Percentiles rank a stretch among this genome's conserved stretches.
These are phyloP conservation scores for Domatiomyces globalis DNA, from an alignment of 2,329 filamentous ascomycete genomes.

Conservation along the genomic window DNA sequence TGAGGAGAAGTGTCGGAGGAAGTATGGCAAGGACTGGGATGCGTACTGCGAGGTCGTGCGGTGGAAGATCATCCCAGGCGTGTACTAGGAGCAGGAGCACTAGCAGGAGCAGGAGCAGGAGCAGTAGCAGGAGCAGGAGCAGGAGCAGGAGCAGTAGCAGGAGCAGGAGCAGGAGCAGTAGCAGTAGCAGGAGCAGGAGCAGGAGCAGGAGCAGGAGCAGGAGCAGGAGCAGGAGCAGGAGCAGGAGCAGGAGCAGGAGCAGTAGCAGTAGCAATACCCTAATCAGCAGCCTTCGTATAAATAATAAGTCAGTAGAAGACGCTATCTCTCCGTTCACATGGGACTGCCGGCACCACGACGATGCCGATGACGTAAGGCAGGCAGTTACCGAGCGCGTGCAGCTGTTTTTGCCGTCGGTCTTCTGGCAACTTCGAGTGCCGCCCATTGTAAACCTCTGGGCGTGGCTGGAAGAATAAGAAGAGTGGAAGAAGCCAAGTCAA, in stretches of 20 bases:
- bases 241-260: no score
- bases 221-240: no score
- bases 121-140: no score
- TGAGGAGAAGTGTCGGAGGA: constrained; percentile 76
- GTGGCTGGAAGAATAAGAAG: neutral
- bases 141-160: no score
- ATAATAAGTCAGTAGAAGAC: no score
- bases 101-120: no score
- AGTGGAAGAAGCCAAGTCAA: neutral
- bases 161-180: no score
- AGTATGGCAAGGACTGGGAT: constrained; percentile 89
- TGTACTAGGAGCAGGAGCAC: constrained; percentile 46
- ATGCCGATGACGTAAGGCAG: neutral
- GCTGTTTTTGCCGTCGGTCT: neutral
- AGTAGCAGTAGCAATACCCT: neutral
- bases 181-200: no score
- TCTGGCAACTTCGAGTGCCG: neutral
- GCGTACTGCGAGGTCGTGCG: constrained; percentile 70
- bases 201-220: no score
- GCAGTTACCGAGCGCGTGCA: neutral
- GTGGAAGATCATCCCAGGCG: constrained; percentile 68
- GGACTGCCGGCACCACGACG: neutral
- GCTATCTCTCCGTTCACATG: neutral
- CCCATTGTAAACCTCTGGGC: neutral
- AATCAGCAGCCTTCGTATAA: no score